Evolutionary conservation across 257 asterid species (phyloP).

Genomic region (Solanum pimpinellifolium): DNA sequence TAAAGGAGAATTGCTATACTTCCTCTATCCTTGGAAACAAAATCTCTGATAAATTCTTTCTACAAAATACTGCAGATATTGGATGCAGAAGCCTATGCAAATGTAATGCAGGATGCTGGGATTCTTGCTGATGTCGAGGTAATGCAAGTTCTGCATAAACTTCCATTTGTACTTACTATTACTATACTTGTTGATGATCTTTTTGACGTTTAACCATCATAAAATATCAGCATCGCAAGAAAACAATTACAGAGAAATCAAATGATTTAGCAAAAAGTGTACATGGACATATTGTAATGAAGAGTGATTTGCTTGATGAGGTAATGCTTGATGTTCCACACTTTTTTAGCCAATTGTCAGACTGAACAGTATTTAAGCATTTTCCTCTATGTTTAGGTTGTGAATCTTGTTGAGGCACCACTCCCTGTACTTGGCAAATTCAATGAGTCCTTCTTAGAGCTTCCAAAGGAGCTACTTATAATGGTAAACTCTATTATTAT

Average conservation of each 20-base stretch:
- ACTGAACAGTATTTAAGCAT: conserved; percentile 4
- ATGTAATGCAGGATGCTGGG: conserved; percentile 59
- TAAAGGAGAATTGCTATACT: background rate
- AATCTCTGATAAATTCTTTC: background rate
- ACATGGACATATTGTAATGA: conserved; percentile 51
- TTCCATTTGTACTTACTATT: background rate
- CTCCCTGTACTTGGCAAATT: conserved; percentile 75
- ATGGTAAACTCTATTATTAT: conserved; percentile 36
- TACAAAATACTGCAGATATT: conserved; percentile 31
- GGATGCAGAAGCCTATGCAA: conserved; percentile 65
- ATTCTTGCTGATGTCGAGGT: conserved; percentile 68
- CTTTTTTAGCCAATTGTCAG: background rate
- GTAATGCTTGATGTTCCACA: conserved; percentile 15
- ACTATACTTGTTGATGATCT: background rate
- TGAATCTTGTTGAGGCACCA: conserved; percentile 96
- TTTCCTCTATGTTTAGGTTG: conserved; percentile 44
- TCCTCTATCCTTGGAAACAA: background rate
- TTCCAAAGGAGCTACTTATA: conserved; percentile 79
- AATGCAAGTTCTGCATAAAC: background rate
- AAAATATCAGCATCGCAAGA: conserved; percentile 68
- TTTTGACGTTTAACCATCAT: background rate
- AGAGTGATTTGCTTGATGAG: conserved; percentile 72
- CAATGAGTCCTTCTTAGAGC: conserved; percentile 70
- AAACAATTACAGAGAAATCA: conserved; percentile 45
- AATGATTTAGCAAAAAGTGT: conserved; percentile 54